Percentiles rank a stretch among this genome's conserved stretches.
Conservation (phyloP, 139 green algal genomes). For the Pseudopediastrum boryanum region DNA sequence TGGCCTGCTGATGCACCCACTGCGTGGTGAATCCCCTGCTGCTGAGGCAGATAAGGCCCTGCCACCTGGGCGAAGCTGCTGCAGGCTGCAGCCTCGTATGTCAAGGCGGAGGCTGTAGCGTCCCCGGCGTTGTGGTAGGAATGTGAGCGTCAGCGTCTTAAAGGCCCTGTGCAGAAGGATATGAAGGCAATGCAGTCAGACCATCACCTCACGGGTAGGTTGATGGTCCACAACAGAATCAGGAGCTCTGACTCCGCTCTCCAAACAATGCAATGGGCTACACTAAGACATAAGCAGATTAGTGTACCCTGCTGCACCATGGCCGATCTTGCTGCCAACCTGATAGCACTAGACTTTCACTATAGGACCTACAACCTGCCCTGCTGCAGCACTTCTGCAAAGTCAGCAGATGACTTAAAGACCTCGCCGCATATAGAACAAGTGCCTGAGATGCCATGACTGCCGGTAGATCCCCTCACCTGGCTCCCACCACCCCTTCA, state of each 20-base stretch:
- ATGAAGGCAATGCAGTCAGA: too few relatives aligned
- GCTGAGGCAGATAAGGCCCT: background rate
- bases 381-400: too few relatives aligned
- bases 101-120: slow-evolving; percentile 57
- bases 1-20: background rate
- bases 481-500: slow-evolving; percentile 38
- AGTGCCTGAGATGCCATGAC: background rate
- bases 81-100: background rate
- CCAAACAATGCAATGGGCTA: too few relatives aligned
- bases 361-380: too few relatives aligned
- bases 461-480: slow-evolving; percentile 5
- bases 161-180: slow-evolving; percentile 27
- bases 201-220: too few relatives aligned
- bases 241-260: too few relatives aligned
- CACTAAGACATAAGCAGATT: too few relatives aligned
- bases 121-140: slow-evolving; percentile 59
- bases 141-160: slow-evolving; percentile 55
- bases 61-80: background rate
- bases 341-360: too few relatives aligned
- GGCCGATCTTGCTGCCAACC: too few relatives aligned
- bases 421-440: background rate
- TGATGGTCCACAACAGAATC: too few relatives aligned
- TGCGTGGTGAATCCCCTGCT: background rate
- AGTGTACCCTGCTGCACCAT: too few relatives aligned
- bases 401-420: too few relatives aligned